Evolutionary conservation across 1,284 basidiomycete species (phyloP).

Genomic region (Schizophyllum commune): DNA sequence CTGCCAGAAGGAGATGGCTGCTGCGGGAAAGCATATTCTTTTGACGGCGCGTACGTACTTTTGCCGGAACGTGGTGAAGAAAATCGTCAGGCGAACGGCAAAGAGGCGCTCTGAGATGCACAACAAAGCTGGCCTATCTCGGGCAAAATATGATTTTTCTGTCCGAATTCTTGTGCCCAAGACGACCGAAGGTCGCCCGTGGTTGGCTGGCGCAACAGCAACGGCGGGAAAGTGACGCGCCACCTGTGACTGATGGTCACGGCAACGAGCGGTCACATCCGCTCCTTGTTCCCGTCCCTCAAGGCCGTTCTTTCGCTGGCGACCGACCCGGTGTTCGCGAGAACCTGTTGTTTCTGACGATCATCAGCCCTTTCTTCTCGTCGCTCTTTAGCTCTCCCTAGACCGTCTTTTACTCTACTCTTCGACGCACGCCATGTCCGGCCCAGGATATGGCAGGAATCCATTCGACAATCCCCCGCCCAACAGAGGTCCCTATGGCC

Average conservation of each 20-base stretch:
- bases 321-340: background rate
- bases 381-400: background rate
- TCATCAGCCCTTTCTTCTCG: background rate
- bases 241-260: background rate
- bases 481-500: conserved; percentile 15
- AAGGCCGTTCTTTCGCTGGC: background rate
- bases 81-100: background rate
- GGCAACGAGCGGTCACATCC: background rate
- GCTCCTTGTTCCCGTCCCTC: background rate
- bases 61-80: background rate
- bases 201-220: too few species aligned
- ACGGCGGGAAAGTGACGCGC: background rate
- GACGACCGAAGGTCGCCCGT: background rate
- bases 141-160: too few species aligned
- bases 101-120: background rate
- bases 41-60: background rate
- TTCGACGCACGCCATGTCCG: background rate
- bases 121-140: too few species aligned
- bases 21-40: background rate
- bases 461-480: conserved; percentile 17
- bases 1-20: background rate
- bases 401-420: background rate
- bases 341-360: background rate
- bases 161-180: background rate
- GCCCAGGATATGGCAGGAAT: background rate